Base-by-base conservation (phyloP, 192 early-diverging fungal species). In the Dissophora globulifera region DNA sequence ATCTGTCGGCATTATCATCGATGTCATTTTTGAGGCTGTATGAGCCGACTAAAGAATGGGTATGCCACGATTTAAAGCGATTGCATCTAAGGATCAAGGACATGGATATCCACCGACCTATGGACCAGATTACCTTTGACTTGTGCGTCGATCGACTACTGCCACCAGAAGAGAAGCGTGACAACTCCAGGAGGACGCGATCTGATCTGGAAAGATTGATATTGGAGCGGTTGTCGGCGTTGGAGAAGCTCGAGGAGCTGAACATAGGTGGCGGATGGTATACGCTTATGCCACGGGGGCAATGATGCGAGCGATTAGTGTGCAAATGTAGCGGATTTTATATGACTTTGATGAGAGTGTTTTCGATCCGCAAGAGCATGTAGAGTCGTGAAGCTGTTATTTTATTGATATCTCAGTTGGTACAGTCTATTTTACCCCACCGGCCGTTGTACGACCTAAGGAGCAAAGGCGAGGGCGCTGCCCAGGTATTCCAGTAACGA, bases 121-220 rank as follows among this genome's bases (percentile, higher is more conserved):
- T 71, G 69, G 60, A 71, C 22, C 53, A 56, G 60, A 62, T 71
- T 10, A 46, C 69, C 3, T 46, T 62, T 41, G 57, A 71, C 47
- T 31, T 71, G 32, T 71, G 69, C 32, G 53, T 71, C 6, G 59
- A 71, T 17, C 52, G 69, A 16, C 47, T 71, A 0, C 17, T 71
- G 1, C 60, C 69, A 3, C 52, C 54, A 5, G 47, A 57, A 19
- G 53, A 57, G 12, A 56, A 61, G n/a, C 69, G 52, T 7, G 51
- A 40, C 29, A 47, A 50, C 26, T 38, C 31, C 13, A 61, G 26
- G 1, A 60, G 51, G 11, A 55, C 58, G 2, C 60, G 38, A 32
- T 40, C 69, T 1, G 33, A 10, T 0, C 23, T 71, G 35, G 69
- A 71, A 17, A 56, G 42, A 12, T 50, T 71, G 59, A 63, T 71